Evolutionary conservation across 2,329 filamentous ascomycete species (phyloP), one percentile per base, ranked within the genome.

Genomic region (Fusarium domesticum): DNA sequence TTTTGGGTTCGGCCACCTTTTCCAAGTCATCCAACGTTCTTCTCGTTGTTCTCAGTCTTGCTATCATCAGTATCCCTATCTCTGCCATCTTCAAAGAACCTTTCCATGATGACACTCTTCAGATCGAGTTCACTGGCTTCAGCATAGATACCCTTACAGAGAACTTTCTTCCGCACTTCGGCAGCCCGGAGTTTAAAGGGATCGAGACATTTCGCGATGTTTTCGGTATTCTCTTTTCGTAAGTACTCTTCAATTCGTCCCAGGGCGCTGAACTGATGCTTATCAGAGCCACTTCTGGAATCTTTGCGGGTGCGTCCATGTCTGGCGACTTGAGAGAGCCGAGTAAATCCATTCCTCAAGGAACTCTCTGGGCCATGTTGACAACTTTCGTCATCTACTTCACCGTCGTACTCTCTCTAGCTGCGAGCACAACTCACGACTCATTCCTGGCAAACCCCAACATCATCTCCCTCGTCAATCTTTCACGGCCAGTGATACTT

Each of bases 221-320:
- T 7, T 95, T 95, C 68, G 90, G 89, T 3, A 89, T 95, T 50
- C 70, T 95, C 2, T 95, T 93, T 57, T 88, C 89, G 67, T 69
- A 54, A 42, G 65, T 50, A n/a, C n/a, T n/a, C n/a, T n/a, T n/a
- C 2, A 5, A 5, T 30, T 35, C 18, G 10, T 36, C 31, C 7
- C 18, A 3, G 8, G 19, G 18, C 28, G n/a, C 4, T 33, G 8
- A 10, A 33, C 31, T 32, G 71, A 5, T n/a, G 18, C 5, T 2
- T 35, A 28, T 8, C 12, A 70, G 67, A 30, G 74, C 75, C 17
- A 79, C 76, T 1, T 77, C 70, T 3, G 76, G 77, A 18, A 82
- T 80, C 50, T 78, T 80, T 63, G 76, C 81, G 47, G 90, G 90
- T 15, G 89, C 89, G 6, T 92, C 87, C 56, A 95, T 95, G 89